These are phyloP conservation scores for Tetrastigma voinierianum DNA, from an alignment of 164 flowering plant genomes.

Conservation along the genomic window DNA sequence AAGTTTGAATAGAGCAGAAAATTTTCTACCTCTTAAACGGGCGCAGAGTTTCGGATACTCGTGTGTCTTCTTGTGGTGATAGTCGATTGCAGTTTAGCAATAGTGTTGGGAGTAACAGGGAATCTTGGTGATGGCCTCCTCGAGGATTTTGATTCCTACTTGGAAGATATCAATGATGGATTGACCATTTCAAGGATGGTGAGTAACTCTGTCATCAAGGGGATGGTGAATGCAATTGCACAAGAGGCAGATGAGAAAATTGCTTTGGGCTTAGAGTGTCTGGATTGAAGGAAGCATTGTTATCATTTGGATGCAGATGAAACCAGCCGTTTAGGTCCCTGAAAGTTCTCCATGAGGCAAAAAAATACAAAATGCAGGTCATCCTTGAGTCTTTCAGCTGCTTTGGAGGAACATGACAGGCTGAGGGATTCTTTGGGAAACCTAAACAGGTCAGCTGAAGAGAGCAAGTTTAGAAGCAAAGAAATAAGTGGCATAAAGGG, in stretches of 20 bases:
- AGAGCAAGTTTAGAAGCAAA: conserved; percentile 45
- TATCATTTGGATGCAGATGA: conserved; percentile 24
- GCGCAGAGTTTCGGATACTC: conserved; percentile 13
- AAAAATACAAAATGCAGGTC: not conserved
- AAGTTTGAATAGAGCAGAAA: no score
- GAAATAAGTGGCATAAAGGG: conserved; percentile 35
- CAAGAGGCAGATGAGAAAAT: conserved; percentile 68
- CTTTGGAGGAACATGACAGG: conserved; percentile 18
- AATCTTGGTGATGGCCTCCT: conserved; percentile 40
- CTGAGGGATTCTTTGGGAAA: conserved; percentile 21
- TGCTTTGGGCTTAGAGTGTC: conserved; percentile 51
- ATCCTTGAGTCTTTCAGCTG: conserved; percentile 10
- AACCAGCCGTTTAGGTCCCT: conserved; percentile 6
- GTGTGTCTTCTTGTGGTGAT: conserved; percentile 14
- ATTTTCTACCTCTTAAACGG: no score
- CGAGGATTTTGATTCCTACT: conserved; percentile 68
- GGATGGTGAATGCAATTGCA: conserved; percentile 68
- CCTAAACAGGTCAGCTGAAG: conserved; percentile 28
- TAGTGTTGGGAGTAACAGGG: conserved; percentile 30
- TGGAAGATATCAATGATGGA: conserved; percentile 62
- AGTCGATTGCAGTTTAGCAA: conserved; percentile 8
- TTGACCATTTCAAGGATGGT: conserved; percentile 82
- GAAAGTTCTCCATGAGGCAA: not conserved
- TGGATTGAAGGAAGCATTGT: conserved; percentile 32
- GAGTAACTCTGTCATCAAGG: conserved; percentile 71